A percentile compares a stretch with the other conserved stretches of the same genome.
Evolutionary conservation across 805 yeast genomes (phyloP).

Genomic region (Myxozyma lipomycoides): DNA sequence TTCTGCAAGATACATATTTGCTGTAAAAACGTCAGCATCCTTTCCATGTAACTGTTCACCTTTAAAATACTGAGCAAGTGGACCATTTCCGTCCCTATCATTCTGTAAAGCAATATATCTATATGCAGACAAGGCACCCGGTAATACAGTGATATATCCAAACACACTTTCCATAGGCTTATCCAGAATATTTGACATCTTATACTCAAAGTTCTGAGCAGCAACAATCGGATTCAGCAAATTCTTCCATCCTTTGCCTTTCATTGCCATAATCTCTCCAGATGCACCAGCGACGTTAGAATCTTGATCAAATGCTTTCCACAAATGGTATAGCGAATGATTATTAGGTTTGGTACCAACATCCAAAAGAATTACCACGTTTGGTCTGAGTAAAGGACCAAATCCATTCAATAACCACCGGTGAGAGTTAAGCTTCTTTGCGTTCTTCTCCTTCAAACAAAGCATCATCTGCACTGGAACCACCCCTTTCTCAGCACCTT

Average conservation of each 20-base stretch:
- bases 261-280: slow-evolving; percentile 94
- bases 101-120: slow-evolving; percentile 73
- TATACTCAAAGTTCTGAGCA: slow-evolving; percentile 95
- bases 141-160: slow-evolving; percentile 90
- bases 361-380: slow-evolving; percentile 81
- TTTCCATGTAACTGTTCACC: slow-evolving; percentile 77
- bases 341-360: slow-evolving; percentile 97
- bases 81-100: slow-evolving; percentile 67
- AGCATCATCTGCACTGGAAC: slow-evolving; percentile 93
- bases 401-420: slow-evolving; percentile 96
- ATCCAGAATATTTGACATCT: slow-evolving; percentile 89
- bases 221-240: slow-evolving; percentile 86
- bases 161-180: slow-evolving; percentile 93
- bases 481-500: slow-evolving; percentile 82
- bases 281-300: slow-evolving; percentile 99
- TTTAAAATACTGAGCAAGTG: slow-evolving; percentile 77
- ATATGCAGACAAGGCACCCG: slow-evolving; percentile 96
- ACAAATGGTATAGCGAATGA: slow-evolving; percentile 81
- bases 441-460: slow-evolving; percentile 87
- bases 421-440: slow-evolving; percentile 93
- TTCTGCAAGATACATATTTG: slow-evolving; percentile 96
- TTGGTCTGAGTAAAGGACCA: slow-evolving; percentile 88
- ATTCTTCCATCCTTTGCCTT: slow-evolving; percentile 80
- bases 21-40: slow-evolving; percentile 76
- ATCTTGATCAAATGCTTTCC: slow-evolving; percentile 97